Base-by-base conservation (phyloP, 441 rosid genomes). In the Manihot esculenta region DNA sequence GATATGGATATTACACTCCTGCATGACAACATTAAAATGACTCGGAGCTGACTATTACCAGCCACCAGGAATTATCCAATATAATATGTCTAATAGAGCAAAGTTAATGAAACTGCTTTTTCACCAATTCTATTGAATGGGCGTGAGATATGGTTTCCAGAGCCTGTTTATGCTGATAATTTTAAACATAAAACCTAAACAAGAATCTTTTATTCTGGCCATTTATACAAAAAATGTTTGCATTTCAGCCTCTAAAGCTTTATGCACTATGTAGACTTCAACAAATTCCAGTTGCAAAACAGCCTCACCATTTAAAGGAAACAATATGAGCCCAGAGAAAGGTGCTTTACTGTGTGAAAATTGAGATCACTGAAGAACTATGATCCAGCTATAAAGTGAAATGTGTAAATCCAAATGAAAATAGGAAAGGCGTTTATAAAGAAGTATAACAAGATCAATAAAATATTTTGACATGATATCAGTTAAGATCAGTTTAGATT, bases 1-100 rank as follows among this genome's bases (percentile, higher is more conserved):
- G 15, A 68, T 68, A 21, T n/a, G 64, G 65, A 42, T 27, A 18
- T 66, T 57, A 49, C 26, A 38, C 30, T 66, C 51, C 53, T 42
- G 45, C 38, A 48, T 27, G 42, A 9, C 8, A 55, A 67, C 13
- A 64, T 35, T 64, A 54, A 20, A 35, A 50, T 33, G 48, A 41
- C 48, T 66, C n/a, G 26, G 61, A 60, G 44, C 35, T 53, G 45
- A 30, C n/a, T 61, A 59, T 26, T 61, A 51, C 60, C n/a, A 12
- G 10, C 20, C 51, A 51, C 60, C n/a, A 12, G 10, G 45, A 72
- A 48, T 48, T 60, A 53, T 62, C 57, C 18, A 61, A 48, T 14
- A 30, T 3, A 18, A 55, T 44, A 35, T 23, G 18, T 61, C 67
- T 42, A 17, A 41, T 23, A 38, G 41, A 49, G 49, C 53, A 61